Conservation (phyloP, 768 basidiomycete species). For the Rhodosporidiobolus sp. region DNA sequence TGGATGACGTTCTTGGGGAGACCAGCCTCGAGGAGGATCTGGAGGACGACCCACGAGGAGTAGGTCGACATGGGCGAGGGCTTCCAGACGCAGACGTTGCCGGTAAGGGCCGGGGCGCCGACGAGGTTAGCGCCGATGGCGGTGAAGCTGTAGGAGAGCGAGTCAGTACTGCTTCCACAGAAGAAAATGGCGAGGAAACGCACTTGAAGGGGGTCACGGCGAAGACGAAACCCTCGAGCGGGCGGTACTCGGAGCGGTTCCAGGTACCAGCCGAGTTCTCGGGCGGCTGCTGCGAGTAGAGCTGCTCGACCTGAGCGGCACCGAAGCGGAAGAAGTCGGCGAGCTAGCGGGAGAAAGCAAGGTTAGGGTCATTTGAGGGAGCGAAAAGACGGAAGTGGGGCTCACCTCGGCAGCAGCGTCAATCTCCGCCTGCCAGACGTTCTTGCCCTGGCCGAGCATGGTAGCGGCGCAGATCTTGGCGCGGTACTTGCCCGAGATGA, state of each 20-base stretch:
- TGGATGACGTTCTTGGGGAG: constrained; percentile 93
- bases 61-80: constrained; percentile 93
- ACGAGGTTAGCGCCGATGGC: constrained; percentile 96
- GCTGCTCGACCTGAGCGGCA: constrained; percentile 92
- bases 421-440: constrained; percentile 98
- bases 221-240: constrained; percentile 96
- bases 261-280: constrained; percentile 82
- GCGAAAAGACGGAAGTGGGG: not conserved
- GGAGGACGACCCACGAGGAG: constrained; percentile 86
- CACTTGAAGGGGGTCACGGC: constrained; percentile 94
- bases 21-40: constrained; percentile 90
- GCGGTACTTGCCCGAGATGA: constrained; percentile 90
- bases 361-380: not conserved
- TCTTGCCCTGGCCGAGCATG: constrained; percentile 98
- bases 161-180: not conserved
- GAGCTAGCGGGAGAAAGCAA: constrained; percentile 54
- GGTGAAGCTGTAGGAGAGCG: constrained; percentile 58
- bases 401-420: constrained; percentile 95
- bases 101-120: constrained; percentile 81
- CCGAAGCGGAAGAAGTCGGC: constrained; percentile 94
- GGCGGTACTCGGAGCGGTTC: constrained; percentile 96
- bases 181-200: constrained; percentile 25
- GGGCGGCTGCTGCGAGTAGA: constrained; percentile 84
- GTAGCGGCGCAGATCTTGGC: constrained; percentile 94
- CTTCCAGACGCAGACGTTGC: constrained; percentile 95